Percentiles rank a stretch among this genome's conserved stretches.
phyloP scores from a whole-genome alignment of 257 asterid species.

The Rauvolfia tetraphylla region DNA sequence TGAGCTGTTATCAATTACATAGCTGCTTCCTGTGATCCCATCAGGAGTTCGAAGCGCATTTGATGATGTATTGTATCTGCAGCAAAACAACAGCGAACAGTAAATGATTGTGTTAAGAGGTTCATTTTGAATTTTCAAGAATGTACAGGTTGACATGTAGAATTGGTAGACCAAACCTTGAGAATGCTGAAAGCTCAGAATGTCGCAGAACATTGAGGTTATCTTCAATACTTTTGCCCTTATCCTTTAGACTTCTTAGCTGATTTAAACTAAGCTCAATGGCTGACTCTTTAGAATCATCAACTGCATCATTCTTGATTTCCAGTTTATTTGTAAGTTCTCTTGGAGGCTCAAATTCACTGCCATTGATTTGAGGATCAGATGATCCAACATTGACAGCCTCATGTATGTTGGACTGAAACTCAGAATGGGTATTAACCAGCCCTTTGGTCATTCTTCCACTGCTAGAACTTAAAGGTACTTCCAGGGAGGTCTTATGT shows the following conservation, averaged over 20 bases:
- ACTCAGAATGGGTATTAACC: conserved; percentile 23
- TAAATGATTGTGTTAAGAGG: conserved; percentile 6
- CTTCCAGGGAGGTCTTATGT: conserved; percentile 19
- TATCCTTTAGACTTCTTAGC: conserved; percentile 52
- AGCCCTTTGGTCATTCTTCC: conserved; percentile 27
- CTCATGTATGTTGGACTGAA: conserved; percentile 23
- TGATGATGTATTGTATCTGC: conserved; percentile 68
- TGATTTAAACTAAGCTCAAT: conserved; percentile 61
- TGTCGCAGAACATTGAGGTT: conserved; percentile 55
- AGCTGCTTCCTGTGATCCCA: conserved; percentile 44
- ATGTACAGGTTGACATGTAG: conserved; percentile 1
- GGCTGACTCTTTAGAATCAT: conserved; percentile 36
- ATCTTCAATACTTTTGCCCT: conserved; percentile 41
- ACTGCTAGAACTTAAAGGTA: conserved; percentile 19
- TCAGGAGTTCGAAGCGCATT: conserved; percentile 44
- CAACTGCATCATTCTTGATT: conserved; percentile 23
- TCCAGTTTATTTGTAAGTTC: conserved; percentile 38
- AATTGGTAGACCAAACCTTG: conserved; percentile 47
- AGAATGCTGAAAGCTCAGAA: conserved; percentile 79
- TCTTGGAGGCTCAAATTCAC: conserved; percentile 42
- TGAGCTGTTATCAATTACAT: conserved; percentile 36
- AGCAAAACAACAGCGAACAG: conserved; percentile 21
- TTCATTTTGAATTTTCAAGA: conserved; percentile 10
- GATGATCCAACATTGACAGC: conserved; percentile 19
- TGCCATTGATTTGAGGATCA: conserved; percentile 26